Base-by-base conservation (phyloP, 75 land plant genomes). In the Pinus taeda region DNA sequence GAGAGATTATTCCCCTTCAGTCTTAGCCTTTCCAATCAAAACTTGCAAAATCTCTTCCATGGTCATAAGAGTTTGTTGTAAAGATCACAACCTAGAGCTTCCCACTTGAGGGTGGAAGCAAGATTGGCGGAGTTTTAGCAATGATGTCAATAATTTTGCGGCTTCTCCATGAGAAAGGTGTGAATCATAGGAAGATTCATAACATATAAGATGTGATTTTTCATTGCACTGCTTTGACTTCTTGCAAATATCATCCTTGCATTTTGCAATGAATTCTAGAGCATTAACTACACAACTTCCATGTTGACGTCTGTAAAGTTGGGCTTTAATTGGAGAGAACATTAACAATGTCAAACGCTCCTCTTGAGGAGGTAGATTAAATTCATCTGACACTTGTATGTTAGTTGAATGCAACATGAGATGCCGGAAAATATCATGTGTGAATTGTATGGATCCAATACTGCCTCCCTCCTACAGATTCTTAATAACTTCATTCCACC, bases 91-190 rank as follows among this genome's bases (percentile, higher is more conserved):
- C 18, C 99, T 98, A 64, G 92, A 88, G 82, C 98, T 95, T 73
- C 99, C 99, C 71, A 97, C 99, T 89, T 97, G 99, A 73, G 99
- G 99, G 79, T 97, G 99, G 74, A 95, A 93, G 77, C 99, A 97
- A 58, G 98, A 96, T 75, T 97, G 99, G 20, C 99, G 93, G 75
- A 97, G 94, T 81, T 92, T 93, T 59, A 95, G 74, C 42, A 97
- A 89, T 75, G 92, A 90, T 66, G 81, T 79, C 70, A 95, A 74
- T 59, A 97, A 85, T 79, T 93, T 95, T 66, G 89, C 77, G 62
- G 90, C 91, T 76, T 97, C 96, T n/a, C 49, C 72, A 78, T 90
- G 92, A 33, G 87, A 81, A 20, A 95, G 93, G 67, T 76, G 75
- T 59, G 71, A 57, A 72, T 89, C 84, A 26, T 53, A 79, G 24